These are phyloP conservation scores for Bassia scoparia DNA, from an alignment of 148 eudicot genomes.

Conservation along the genomic window DNA sequence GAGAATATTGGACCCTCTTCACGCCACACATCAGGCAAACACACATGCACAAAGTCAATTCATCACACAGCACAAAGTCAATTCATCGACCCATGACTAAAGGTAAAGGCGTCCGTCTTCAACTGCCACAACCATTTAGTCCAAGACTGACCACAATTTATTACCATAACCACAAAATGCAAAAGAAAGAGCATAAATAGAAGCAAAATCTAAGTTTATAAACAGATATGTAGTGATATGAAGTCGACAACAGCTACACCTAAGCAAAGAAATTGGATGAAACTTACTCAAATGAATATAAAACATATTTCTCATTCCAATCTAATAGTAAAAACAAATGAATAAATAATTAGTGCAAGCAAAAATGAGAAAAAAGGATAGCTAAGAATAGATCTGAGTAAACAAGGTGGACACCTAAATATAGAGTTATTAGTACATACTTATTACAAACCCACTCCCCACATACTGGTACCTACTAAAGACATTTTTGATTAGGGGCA, in stretches of 20 bases:
- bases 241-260: neutral
- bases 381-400: neutral
- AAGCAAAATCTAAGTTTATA: constrained; percentile 1
- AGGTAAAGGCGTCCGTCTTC: constrained; percentile 22
- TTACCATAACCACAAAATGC: neutral
- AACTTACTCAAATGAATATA: neutral
- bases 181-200: neutral
- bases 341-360: no score
- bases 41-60: constrained; percentile 59
- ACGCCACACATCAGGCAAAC: constrained; percentile 72
- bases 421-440: neutral
- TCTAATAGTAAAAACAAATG: no score
- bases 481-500: neutral
- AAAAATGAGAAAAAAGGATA: no score
- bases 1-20: constrained; percentile 66
- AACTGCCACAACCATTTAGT: constrained; percentile 9
- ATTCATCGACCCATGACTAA: no score
- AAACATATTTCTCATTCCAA: no score
- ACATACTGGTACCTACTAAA: neutral
- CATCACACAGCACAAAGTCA: no score
- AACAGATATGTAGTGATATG: neutral
- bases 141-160: neutral
- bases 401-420: neutral
- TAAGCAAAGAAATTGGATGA: neutral
- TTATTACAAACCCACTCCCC: no score